phyloP scores from a whole-genome alignment of 208 protist genomes.

The Ichthyophonus hoferi region DNA sequence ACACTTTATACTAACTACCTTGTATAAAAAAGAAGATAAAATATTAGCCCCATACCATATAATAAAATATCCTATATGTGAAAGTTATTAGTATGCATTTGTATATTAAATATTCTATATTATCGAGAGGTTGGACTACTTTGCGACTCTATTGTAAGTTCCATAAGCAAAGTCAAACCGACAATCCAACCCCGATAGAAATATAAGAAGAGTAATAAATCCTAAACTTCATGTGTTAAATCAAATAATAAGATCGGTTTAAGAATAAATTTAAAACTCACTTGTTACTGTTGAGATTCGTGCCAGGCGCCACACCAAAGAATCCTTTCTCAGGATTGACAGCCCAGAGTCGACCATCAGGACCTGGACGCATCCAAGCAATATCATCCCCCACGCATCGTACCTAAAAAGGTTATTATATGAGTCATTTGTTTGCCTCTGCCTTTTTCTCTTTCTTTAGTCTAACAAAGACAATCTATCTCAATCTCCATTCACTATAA shows the following conservation, averaged over 20 bases:
- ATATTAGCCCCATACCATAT: too few species aligned
- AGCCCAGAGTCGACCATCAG: constrained; percentile 47
- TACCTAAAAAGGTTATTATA: constrained; percentile 39
- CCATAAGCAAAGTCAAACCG: too few species aligned
- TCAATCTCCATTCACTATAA: too few species aligned
- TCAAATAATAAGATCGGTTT: background rate
- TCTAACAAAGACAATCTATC: too few species aligned
- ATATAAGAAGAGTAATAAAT: too few species aligned
- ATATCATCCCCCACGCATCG: constrained; percentile 57
- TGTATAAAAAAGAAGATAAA: too few species aligned
- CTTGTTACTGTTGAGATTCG: constrained; percentile 29
- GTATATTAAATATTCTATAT: background rate
- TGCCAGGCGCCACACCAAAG: constrained; percentile 65
- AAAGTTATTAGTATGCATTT: background rate
- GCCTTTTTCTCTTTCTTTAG: too few species aligned
- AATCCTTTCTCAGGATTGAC: constrained; percentile 65
- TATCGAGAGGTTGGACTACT: background rate
- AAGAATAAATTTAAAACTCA: background rate
- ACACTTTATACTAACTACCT: background rate
- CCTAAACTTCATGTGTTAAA: too few species aligned
- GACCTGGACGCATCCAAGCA: constrained; percentile 49
- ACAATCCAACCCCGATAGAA: too few species aligned
- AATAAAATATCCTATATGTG: too few species aligned
- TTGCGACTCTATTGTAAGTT: too few species aligned
- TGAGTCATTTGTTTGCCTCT: too few species aligned